Conservation (phyloP, 352 stramenopile species). For the Globisporangium viniferum region DNA sequence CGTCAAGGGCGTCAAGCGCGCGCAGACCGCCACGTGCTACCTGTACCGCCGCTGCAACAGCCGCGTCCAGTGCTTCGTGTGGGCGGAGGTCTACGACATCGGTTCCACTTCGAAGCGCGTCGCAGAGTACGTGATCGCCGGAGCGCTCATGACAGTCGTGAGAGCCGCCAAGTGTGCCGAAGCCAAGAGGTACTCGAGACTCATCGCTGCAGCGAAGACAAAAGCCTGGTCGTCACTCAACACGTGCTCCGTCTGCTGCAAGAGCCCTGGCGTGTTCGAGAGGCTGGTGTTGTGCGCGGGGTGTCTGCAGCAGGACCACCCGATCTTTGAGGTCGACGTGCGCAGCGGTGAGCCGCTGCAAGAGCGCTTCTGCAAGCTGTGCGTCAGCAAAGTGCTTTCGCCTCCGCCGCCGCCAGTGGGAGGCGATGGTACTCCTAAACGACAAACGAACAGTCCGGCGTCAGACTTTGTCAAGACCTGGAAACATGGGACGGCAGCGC, state of each 20-base stretch:
- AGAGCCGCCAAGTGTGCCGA: constrained; percentile 33
- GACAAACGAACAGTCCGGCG: no score
- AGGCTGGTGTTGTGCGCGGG: constrained; percentile 19
- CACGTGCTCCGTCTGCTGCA: constrained; percentile 5
- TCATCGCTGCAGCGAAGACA: constrained; percentile 28
- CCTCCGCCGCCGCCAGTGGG: background rate
- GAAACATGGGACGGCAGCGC: no score
- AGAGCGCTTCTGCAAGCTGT: constrained; percentile 17
- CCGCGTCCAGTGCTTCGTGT: constrained; percentile 40
- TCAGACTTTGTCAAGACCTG: no score
- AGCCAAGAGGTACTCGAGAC: constrained; percentile 37
- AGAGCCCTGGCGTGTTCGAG: constrained; percentile 5
- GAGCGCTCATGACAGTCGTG: constrained; percentile 33
- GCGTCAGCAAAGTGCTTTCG: constrained; percentile 12
- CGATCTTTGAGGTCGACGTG: constrained; percentile 11
- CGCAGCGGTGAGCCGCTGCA: constrained; percentile 6
- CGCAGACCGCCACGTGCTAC: constrained; percentile 45
- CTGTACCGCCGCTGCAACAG: constrained; percentile 32
- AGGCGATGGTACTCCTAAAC: no score
- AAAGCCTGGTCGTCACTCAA: background rate
- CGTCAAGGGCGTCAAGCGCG: constrained; percentile 46
- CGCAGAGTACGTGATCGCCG: constrained; percentile 42
- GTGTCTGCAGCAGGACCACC: constrained; percentile 22
- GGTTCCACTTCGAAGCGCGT: constrained; percentile 29
- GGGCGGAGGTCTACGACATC: constrained; percentile 24